These are phyloP conservation scores for Daldinia childiae DNA, from an alignment of 495 filamentous ascomycete species.

Conservation along the genomic window DNA sequence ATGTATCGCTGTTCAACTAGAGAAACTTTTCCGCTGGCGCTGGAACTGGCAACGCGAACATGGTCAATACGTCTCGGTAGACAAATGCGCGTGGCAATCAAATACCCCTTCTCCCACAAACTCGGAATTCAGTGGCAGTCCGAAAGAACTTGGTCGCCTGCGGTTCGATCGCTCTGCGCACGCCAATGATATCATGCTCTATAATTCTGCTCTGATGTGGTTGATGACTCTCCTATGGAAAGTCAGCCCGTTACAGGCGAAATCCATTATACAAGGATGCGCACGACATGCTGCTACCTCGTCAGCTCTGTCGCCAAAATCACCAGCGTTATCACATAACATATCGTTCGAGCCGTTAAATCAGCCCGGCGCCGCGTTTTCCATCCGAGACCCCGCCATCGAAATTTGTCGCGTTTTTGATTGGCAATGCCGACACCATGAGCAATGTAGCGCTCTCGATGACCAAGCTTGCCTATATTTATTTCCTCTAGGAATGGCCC, in stretches of 20 bases:
- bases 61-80: slow-evolving; percentile 22
- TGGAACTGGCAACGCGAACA: slow-evolving; percentile 36
- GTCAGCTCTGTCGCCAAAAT: slow-evolving; percentile 5
- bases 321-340: not conserved
- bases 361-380: slow-evolving; percentile 24
- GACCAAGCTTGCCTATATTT: slow-evolving; percentile 39
- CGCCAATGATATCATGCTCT: slow-evolving; percentile 35
- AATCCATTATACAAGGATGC: slow-evolving; percentile 24
- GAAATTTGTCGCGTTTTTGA: slow-evolving; percentile 40
- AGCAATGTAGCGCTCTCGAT: slow-evolving; percentile 13
- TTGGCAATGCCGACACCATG: slow-evolving; percentile 36
- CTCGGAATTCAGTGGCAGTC: not conserved
- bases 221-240: slow-evolving; percentile 40
- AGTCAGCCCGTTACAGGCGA: slow-evolving; percentile 25
- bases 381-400: slow-evolving; percentile 37
- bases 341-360: slow-evolving; percentile 34
- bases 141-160: slow-evolving; percentile 6
- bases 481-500: slow-evolving; percentile 39
- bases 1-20: slow-evolving; percentile 21
- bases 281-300: slow-evolving; percentile 20
- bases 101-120: not conserved
- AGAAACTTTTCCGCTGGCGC: slow-evolving; percentile 38
- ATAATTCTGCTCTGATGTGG: slow-evolving; percentile 39
- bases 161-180: slow-evolving; percentile 26
- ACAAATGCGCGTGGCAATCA: not conserved